These are phyloP conservation scores for Pyracantha coccinea DNA, from an alignment of 331 rosid species.

Conservation along the genomic window DNA sequence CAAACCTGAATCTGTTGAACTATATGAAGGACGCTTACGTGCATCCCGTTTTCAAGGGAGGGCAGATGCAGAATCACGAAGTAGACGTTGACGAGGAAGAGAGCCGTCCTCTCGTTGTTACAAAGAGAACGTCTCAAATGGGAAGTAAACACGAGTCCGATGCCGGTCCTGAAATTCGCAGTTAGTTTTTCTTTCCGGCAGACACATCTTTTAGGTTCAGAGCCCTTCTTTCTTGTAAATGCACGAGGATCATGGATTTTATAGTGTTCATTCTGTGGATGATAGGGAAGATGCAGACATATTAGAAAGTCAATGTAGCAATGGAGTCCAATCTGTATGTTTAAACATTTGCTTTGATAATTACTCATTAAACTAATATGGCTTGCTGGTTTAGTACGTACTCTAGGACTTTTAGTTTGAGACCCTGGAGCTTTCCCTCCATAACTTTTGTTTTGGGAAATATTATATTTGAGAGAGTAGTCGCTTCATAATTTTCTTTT, in stretches of 20 bases:
- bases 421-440: too few species aligned
- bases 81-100: slow-evolving; percentile 60
- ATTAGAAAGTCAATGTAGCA: background rate
- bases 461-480: too few species aligned
- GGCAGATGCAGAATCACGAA: slow-evolving; percentile 16
- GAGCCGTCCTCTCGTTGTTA: slow-evolving; percentile 60
- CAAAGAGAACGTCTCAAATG: slow-evolving; percentile 39
- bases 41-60: slow-evolving; percentile 63
- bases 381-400: too few species aligned
- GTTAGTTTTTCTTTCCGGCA: background rate
- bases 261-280: background rate
- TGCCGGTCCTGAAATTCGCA: slow-evolving; percentile 6
- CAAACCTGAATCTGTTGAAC: slow-evolving; percentile 53
- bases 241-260: background rate
- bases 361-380: too few species aligned
- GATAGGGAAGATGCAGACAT: background rate
- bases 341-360: background rate
- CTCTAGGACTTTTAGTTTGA: too few species aligned
- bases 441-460: too few species aligned
- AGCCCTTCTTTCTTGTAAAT: background rate
- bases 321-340: background rate
- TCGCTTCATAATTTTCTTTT: too few species aligned
- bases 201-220: background rate
- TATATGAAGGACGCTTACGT: slow-evolving; percentile 68
- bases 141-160: slow-evolving; percentile 43